Percentiles rank a stretch among this genome's conserved stretches.
These are phyloP conservation scores for Pythium phragmitis DNA, from an alignment of 352 stramenopile species.

Conservation along the genomic window DNA sequence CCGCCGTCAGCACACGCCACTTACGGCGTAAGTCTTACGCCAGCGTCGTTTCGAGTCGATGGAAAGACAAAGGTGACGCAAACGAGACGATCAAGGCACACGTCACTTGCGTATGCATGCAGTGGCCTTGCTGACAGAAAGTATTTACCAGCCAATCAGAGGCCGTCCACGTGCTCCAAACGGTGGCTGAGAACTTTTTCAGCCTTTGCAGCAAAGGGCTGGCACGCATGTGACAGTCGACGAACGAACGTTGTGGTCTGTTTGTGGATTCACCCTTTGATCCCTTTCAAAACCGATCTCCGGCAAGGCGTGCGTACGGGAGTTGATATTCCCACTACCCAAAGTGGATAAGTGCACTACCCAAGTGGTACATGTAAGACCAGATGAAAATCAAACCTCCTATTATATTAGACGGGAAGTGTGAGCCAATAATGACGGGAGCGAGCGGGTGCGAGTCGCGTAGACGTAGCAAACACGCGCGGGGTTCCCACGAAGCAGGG, in stretches of 20 bases:
- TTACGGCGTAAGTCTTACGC: slow-evolving; percentile 2
- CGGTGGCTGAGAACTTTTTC: background rate
- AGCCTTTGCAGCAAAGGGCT: background rate
- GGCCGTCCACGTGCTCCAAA: background rate
- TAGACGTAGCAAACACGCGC: too few relatives aligned
- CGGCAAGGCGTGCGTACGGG: too few relatives aligned
- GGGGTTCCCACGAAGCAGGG: too few relatives aligned
- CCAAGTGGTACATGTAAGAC: too few relatives aligned
- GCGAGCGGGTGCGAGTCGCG: too few relatives aligned
- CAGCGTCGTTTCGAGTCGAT: slow-evolving; percentile 9
- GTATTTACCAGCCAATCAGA: slow-evolving; percentile 1
- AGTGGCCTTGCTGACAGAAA: background rate
- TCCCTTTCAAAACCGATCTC: slow-evolving; percentile 1
- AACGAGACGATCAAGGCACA: slow-evolving; percentile 4
- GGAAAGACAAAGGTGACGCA: slow-evolving; percentile 3
- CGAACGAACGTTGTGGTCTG: background rate
- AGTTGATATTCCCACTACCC: too few relatives aligned
- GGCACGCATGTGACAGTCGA: background rate
- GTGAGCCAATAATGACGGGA: too few relatives aligned
- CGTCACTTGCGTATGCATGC: background rate
- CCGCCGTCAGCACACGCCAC: slow-evolving; percentile 21
- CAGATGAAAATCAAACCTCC: too few relatives aligned
- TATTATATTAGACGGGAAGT: too few relatives aligned
- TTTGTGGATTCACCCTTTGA: background rate
- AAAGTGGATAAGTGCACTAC: too few relatives aligned